These are phyloP conservation scores for Annulohypoxylon maeteangense DNA, from an alignment of 495 filamentous ascomycete genomes.

Conservation along the genomic window DNA sequence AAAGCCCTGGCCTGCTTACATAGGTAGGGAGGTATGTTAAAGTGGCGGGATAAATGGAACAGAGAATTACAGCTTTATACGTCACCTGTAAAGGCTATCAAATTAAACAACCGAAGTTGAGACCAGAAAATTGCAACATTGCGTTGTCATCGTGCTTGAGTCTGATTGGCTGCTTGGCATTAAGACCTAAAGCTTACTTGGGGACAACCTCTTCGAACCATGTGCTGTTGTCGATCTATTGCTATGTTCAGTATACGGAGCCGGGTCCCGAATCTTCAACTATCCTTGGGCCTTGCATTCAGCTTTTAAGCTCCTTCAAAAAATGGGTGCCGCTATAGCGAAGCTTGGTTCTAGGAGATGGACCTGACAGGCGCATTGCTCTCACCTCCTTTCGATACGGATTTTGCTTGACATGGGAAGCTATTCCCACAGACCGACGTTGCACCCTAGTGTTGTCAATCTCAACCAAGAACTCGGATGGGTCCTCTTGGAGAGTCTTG, in stretches of 20 bases:
- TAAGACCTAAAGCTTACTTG: conserved; percentile 9
- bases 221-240: conserved; percentile 29
- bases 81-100: conserved; percentile 23
- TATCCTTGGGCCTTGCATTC: conserved; percentile 19
- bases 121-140: conserved; percentile 32
- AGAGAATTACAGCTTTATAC: conserved; percentile 2
- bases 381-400: background rate
- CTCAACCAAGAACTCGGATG: background rate
- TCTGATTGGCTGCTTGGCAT: conserved; percentile 19
- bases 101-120: conserved; percentile 25
- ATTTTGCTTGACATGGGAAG: background rate
- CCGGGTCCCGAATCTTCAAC: conserved; percentile 2
- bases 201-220: conserved; percentile 25
- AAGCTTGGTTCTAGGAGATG: background rate
- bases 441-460: conserved; percentile 17
- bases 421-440: conserved; percentile 19
- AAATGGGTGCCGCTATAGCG: conserved; percentile 8
- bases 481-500: conserved; percentile 13
- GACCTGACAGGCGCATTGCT: background rate
- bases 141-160: conserved; percentile 15
- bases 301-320: conserved; percentile 1
- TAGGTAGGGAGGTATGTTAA: no score
- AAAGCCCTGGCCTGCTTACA: background rate
- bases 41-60: conserved; percentile 21
- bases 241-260: conserved; percentile 16